Base-by-base conservation (phyloP, 306 rosid genomes). In the Fragaria iinumae region DNA sequence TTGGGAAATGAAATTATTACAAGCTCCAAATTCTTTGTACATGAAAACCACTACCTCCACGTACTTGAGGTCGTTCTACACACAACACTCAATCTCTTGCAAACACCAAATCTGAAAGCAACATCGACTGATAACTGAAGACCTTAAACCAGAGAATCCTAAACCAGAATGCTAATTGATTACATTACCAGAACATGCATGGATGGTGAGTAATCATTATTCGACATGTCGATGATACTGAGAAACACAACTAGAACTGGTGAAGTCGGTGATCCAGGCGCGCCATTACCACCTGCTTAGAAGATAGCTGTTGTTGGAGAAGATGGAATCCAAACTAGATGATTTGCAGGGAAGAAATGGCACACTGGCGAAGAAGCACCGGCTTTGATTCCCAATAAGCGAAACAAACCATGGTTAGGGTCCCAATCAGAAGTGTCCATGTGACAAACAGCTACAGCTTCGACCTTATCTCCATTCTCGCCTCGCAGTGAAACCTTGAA, bases 341-440 rank as follows among this genome's bases (percentile, higher is more conserved):
- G 94, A n/a, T 83, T 83, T 5, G 65, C 52, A 0, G 90, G 90
- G 32, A 90, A 84, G 85, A 86, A 88, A 77, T 88, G 94, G 49
- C 91, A 90, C 4, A 83, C 73, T 5, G 91, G 89, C 71, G 82
- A 78, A 21, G 76, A 77, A 45, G 78, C 64, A 25, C 84, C 84
- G 2, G 90, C 67, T 68, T 75, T 77, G 77, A 81, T 18, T 18
- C 89, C 85, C 4, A 90, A 84, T 17, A n/a, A n/a, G 50, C 13
- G 57, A 18, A 90, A 88, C 6, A 83, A 1, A 62, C 45, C 5
- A 52, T 74, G 87, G 36, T 77, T 39, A 2, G 91, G 87, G 43
- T 17, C 76, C 92, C 92, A 90, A 10, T 88, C 84, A 41, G 91
- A 86, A 2, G 92, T 82, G 84, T 86, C 87, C 82, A 88, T 77